Evolutionary conservation across 805 yeast genomes (phyloP), one percentile per base, ranked within the genome.

Genomic region (Hanseniaspora jakobsenii): DNA sequence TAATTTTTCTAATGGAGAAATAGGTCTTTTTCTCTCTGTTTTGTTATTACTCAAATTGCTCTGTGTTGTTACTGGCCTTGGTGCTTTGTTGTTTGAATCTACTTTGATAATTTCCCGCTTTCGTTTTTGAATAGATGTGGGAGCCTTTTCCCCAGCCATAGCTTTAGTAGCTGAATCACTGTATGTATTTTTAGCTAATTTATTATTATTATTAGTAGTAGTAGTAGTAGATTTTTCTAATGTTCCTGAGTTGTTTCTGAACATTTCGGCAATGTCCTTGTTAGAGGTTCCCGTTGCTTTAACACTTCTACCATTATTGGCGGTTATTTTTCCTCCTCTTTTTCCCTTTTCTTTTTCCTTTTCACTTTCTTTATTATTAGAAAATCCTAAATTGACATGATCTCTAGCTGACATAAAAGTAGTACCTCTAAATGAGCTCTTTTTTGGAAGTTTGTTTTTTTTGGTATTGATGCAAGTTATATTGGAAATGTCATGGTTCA

Each of bases 381-480:
- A 30, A 13, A 31, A 17, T 6, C 36, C 34, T 8, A 23, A 12
- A 16, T 30, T 43, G 8, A 40, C 23, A 26, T 39, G 45, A 6
- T 47, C 50, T 14, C 61, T 62, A 3, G 64, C 64, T 1, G 62
- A 59, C 3, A 57, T 55, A 28, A 60, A 57, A 3, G 52, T 53
- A 18, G 36, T 49, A 1, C 46, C 38, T 4, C 43, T 34, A 7
- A 40, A 38, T 7, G 34, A 37, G 16, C 44, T 36, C 6, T 32
- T 34, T 5, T 16, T 5, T n/a, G 8, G 17, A 9, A 31, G 6
- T 22, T 28, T 32, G 14, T 45, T 45, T 12, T 28, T 38, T 2
- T 44, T 37, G 7, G 57, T 31, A 34, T 58, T 53, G 8, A 59
- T 29, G 1, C 48, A 44, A 16, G 47, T 44, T 10, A 53, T 29